Evolutionary conservation across 495 filamentous ascomycete genomes (phyloP), one percentile per base, ranked within the genome.

Genomic region (Penicillium maclennaniae): DNA sequence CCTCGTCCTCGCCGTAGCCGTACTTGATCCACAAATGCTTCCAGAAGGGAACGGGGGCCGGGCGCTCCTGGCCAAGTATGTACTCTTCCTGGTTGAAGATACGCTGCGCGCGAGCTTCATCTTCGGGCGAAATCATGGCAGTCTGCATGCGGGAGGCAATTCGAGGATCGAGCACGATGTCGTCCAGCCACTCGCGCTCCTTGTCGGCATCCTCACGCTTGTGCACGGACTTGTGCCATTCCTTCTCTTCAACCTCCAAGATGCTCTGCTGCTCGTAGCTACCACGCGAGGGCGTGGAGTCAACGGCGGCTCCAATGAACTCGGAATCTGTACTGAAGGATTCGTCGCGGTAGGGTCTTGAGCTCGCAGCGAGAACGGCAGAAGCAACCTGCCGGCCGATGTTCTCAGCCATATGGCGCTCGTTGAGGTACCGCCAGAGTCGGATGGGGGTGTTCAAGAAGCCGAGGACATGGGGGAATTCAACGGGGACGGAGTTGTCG

Each of bases 311-410:
- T 7, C 38, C 41, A 42, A 57, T 53, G 9, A 58, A 27, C 17
- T 66, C 63, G 16, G 66, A 57, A 40, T 69, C 65, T 8, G 58
- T 42, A 21, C 49, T 58, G 57, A 59, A 63, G 27, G 63, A 52
- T 16, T 63, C 60, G 19, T 74, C 67, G 6, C 59, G 37, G 51
- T 78, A 79, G 7, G 74, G 68, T 8, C 58, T 80, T 66, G 63
- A 82, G 70, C 69, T 80, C 70, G 56, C 78, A 66, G 83, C 87
- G 6, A 97, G 77, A 26, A 92, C 91, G 19, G 88, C 80, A 34
- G 88, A 87, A 1, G 92, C 95, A 28, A 91, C 88, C 43, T 96
- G 83, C n/a, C 89, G 87, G 40, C 93, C 95, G 49, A 96, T 85
- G 6, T 83, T 76, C 60, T 99, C 92, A 40, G 95, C 95, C 16